Evolutionary conservation across 176 grass and related monocot genomes (phyloP), one percentile per base, ranked within the genome.

Genomic region (Ensete glaucum): DNA sequence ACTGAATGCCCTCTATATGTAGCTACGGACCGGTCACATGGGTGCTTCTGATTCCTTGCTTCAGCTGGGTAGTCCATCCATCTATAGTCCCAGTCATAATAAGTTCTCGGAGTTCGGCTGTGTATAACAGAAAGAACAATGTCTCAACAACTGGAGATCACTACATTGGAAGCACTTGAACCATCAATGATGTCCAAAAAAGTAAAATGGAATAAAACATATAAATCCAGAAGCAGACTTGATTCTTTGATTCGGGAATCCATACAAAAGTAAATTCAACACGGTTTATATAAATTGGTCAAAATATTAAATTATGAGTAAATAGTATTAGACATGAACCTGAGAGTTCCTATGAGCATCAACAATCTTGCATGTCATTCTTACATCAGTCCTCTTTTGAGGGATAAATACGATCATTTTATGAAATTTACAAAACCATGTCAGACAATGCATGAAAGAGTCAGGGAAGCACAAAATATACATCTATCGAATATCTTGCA

Each of bases 1-100:
- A 97, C 85, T 54, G 94, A 97, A 75, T 97, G 94, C 50, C 94
- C 94, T 87, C 85, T 92, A 62, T 88, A 97, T 67, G 94, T 97
- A 67, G 90, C 90, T 80, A 97, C 52, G 49, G 84, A 91, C 82
- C 83, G 81, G 87, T 97, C 90, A 23, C 82, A 74, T 27, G 90
- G 85, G 76, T 97, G 94, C 66, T 77, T 93, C 62, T 49, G 75
- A 53, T 83, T 26, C 52, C 76, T 64, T 20, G 85, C 85, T 78
- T 88, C 66, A 21, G 26, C 56, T 53, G 94, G 94, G 73, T 87
- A 97, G 12, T 82, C 10, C 87, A 89, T 87, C 82, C 80, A 93
- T 86, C 90, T 88, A 76, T 97, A 93, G 71, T 97, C 94, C 88
- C 90, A 97, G 22, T 83, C 77, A 54, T 73, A 43, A 43, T 43